Evolutionary conservation across 257 asterid genomes (phyloP).

Genomic region (Salvia rosmarinus): DNA sequence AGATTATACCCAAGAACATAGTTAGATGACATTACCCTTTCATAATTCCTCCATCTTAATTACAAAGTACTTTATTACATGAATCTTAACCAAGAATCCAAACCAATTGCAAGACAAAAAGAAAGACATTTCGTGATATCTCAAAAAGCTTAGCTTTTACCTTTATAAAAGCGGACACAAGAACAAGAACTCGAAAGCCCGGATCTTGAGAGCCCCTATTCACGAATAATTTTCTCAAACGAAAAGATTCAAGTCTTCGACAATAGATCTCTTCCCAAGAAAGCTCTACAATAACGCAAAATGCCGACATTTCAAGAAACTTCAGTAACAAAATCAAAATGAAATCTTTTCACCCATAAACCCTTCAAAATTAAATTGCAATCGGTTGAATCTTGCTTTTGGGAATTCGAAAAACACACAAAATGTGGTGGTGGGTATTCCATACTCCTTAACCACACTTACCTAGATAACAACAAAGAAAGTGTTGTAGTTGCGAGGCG

Average conservation of each 20-base stretch:
- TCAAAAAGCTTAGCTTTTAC: slow-evolving; percentile 42
- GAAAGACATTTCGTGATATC: slow-evolving; percentile 1
- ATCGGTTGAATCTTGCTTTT: slow-evolving; percentile 18
- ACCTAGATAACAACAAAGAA: slow-evolving; percentile 55
- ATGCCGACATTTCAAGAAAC: slow-evolving; percentile 4
- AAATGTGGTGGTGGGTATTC: slow-evolving; percentile 35
- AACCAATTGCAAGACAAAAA: neutral
- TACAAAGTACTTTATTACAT: slow-evolving; percentile 4
- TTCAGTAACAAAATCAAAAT: neutral
- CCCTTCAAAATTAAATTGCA: slow-evolving; percentile 38
- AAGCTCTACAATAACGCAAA: slow-evolving; percentile 8
- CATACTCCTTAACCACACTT: slow-evolving; percentile 27
- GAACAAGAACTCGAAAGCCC: slow-evolving; percentile 43
- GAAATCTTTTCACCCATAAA: neutral
- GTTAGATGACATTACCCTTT: too few species aligned
- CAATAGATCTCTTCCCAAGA: slow-evolving; percentile 60
- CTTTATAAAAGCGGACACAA: slow-evolving; percentile 43
- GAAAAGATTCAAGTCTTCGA: slow-evolving; percentile 31
- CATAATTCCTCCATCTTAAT: too few species aligned
- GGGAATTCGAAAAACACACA: slow-evolving; percentile 38
- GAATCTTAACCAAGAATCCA: slow-evolving; percentile 30
- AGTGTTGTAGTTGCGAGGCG: slow-evolving; percentile 45
- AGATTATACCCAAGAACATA: too few species aligned
- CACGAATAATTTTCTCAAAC: slow-evolving; percentile 31
- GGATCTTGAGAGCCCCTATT: slow-evolving; percentile 71